Evolutionary conservation across 2,329 filamentous ascomycete genomes (phyloP).

Genomic region (Microdochium trichocladiopsis): DNA sequence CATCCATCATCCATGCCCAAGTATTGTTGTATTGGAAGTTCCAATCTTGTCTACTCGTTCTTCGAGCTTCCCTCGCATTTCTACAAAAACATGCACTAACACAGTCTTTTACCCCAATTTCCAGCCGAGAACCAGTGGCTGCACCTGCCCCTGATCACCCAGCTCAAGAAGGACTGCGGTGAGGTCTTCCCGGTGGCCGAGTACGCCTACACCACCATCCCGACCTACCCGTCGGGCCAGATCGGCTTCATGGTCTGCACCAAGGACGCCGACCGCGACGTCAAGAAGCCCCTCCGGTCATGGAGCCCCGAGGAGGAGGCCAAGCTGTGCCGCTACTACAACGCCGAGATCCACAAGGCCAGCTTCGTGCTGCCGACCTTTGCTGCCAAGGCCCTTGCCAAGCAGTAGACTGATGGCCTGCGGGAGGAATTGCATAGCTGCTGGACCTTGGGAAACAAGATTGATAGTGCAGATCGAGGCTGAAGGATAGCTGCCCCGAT

Average conservation of each 20-base stretch:
- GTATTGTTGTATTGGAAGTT: background rate
- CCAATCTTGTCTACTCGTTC: conserved; percentile 2
- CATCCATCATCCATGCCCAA: background rate
- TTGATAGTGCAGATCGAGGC: too few relatives aligned
- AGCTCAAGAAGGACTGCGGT: conserved; percentile 94
- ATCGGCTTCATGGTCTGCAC: conserved; percentile 99
- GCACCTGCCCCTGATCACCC: conserved; percentile 84
- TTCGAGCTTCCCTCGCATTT: conserved; percentile 5
- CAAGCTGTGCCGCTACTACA: conserved; percentile 94
- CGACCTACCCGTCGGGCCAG: conserved; percentile 97
- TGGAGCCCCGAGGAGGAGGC: conserved; percentile 87
- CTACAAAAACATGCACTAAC: background rate
- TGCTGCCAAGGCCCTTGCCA: conserved; percentile 63
- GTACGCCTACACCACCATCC: conserved; percentile 98
- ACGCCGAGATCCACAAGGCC: conserved; percentile 91
- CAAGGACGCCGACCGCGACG: conserved; percentile 82
- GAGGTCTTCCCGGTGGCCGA: conserved; percentile 96
- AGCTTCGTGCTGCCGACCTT: conserved; percentile 92
- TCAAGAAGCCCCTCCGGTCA: conserved; percentile 75
- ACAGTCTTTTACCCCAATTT: background rate
- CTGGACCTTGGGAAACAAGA: too few relatives aligned
- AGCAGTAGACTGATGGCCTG: background rate
- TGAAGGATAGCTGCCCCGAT: too few relatives aligned
- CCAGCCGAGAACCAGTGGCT: conserved; percentile 97
- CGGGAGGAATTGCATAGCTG: too few relatives aligned